Evolutionary conservation across 371 early-diverging fungal genomes (phyloP).

Genomic region (Mortierella polycephala): DNA sequence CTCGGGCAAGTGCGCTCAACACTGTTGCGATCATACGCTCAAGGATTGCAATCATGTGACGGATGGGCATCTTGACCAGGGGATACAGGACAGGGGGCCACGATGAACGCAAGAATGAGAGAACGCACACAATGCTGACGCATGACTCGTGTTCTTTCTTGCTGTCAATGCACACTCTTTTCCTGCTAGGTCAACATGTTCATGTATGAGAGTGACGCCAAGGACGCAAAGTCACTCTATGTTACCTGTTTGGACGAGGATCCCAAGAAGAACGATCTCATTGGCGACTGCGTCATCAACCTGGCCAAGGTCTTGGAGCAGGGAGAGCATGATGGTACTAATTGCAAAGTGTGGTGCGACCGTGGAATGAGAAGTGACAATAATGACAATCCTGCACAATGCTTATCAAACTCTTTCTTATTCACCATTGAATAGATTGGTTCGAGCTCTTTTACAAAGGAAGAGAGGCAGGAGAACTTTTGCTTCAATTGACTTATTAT

Average conservation of each 20-base stretch:
- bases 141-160: background rate
- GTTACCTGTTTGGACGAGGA: conserved; percentile 48
- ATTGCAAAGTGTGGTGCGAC: background rate
- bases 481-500: conserved; percentile 69
- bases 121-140: too few relatives aligned
- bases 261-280: conserved; percentile 65
- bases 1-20: background rate
- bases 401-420: background rate
- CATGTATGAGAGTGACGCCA: conserved; percentile 44
- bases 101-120: too few relatives aligned
- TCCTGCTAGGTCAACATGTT: conserved; percentile 45
- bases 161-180: conserved; percentile 16
- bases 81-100: too few relatives aligned
- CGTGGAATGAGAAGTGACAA: background rate
- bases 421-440: conserved; percentile 57
- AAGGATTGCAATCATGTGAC: background rate
- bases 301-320: conserved; percentile 65
- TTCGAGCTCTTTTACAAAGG: conserved; percentile 63
- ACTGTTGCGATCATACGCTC: background rate
- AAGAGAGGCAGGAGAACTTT: conserved; percentile 64
- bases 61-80: too few relatives aligned
- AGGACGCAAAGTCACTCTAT: conserved; percentile 42
- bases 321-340: conserved; percentile 74
- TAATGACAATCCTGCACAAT: background rate
- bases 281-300: conserved; percentile 74